A percentile compares a stretch with the other conserved stretches of the same genome.
These are phyloP conservation scores for Betula pendula DNA, from an alignment of 306 rosid species.

Conservation along the genomic window DNA sequence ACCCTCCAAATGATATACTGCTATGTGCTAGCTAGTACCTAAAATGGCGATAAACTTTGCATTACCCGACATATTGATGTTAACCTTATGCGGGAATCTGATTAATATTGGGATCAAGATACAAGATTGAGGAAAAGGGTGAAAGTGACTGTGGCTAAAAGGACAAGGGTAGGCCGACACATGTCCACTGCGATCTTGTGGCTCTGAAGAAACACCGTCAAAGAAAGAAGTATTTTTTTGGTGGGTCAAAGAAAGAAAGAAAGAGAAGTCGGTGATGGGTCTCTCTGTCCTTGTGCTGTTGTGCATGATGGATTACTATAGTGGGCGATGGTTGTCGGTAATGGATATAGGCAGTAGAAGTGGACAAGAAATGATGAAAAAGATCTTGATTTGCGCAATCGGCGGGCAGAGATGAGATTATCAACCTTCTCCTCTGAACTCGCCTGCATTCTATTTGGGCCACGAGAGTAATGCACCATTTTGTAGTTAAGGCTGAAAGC, in stretches of 20 bases:
- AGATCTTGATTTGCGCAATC: conserved; percentile 11
- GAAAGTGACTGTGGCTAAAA: background rate
- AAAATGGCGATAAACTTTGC: too few relatives aligned
- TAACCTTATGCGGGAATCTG: background rate
- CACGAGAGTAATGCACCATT: too few relatives aligned
- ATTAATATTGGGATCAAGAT: background rate
- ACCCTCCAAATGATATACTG: too few relatives aligned
- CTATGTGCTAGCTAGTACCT: too few relatives aligned
- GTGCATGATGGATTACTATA: too few relatives aligned
- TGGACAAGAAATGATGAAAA: background rate
- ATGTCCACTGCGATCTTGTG: background rate
- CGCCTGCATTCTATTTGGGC: too few relatives aligned
- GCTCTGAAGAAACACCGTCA: background rate
- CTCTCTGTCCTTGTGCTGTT: background rate
- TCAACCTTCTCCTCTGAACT: background rate
- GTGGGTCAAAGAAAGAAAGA: background rate
- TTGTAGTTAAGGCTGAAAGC: too few relatives aligned
- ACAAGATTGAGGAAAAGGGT: background rate
- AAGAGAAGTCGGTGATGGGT: conserved; percentile 12
- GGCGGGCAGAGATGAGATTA: background rate
- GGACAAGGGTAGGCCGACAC: background rate
- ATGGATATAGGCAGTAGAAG: background rate
- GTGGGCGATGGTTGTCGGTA: conserved; percentile 20
- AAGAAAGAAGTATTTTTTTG: too few relatives aligned
- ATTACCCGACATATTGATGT: too few relatives aligned